phyloP scores from a whole-genome alignment of 331 rosid genomes.

The Cydonia oblonga region DNA sequence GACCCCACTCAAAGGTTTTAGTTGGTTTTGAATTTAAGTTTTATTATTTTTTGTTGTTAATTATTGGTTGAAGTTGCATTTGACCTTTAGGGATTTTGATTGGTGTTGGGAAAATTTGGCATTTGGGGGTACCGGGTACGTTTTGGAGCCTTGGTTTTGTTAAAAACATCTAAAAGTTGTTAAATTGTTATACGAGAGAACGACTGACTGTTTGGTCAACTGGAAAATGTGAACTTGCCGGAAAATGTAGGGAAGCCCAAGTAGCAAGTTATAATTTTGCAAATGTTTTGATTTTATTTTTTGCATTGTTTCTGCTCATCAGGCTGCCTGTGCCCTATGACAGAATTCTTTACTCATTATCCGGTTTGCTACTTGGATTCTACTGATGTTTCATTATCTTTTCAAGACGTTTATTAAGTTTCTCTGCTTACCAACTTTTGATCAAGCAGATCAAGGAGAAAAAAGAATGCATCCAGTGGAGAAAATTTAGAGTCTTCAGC shows the following conservation, averaged over 20 bases:
- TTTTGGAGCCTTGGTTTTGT: neutral
- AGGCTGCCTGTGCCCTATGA: neutral
- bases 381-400: neutral
- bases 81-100: neutral
- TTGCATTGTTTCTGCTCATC: neutral
- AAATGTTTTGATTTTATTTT: neutral
- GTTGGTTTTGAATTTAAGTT: neutral
- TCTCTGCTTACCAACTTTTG: constrained; percentile 15
- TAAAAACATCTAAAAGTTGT: neutral
- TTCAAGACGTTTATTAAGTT: neutral
- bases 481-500: constrained; percentile 69
- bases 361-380: neutral
- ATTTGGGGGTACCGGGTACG: neutral
- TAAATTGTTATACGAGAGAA: neutral
- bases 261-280: neutral
- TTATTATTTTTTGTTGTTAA: neutral
- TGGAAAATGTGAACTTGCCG: neutral
- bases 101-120: neutral
- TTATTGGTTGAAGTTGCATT: neutral
- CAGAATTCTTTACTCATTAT: neutral
- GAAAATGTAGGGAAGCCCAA: neutral
- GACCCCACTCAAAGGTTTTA: constrained; percentile 85
- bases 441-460: constrained; percentile 77
- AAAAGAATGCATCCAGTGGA: constrained; percentile 76
- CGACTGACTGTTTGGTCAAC: neutral